A percentile compares a stretch with the other conserved stretches of the same genome.
Evolutionary conservation across 371 early-diverging fungal genomes (phyloP).

Genomic region (Rhizopus microsporus): DNA sequence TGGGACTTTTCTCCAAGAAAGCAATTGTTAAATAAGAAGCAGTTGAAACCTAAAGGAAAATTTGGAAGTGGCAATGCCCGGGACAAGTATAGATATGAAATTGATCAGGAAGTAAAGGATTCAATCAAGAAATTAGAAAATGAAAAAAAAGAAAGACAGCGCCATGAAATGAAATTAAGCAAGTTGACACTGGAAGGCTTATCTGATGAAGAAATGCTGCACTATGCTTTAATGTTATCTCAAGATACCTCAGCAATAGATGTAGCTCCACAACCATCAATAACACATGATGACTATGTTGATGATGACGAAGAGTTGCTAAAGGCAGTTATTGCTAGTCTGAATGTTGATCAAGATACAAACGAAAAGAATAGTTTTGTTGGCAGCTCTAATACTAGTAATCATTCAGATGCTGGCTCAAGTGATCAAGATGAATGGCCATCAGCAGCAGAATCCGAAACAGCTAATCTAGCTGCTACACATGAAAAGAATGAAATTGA

Average conservation of each 20-base stretch:
- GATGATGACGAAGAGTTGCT: constrained; percentile 47
- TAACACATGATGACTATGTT: constrained; percentile 15
- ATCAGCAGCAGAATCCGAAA: constrained; percentile 5
- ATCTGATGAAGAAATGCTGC: constrained; percentile 50
- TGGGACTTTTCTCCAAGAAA: constrained; percentile 54
- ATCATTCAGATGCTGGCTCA: background rate
- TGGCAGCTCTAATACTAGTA: background rate
- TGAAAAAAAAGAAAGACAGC: constrained; percentile 36
- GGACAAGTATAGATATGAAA: constrained; percentile 36
- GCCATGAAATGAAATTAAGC: constrained; percentile 24
- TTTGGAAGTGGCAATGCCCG: constrained; percentile 12
- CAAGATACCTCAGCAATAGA: constrained; percentile 15
- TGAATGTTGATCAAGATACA: constrained; percentile 18
- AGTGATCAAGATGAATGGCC: constrained; percentile 14
- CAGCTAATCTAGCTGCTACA: background rate
- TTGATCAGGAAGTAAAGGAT: constrained; percentile 44
- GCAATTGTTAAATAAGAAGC: constrained; percentile 27
- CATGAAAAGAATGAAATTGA: constrained; percentile 37
- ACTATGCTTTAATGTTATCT: constrained; percentile 53
- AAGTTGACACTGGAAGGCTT: constrained; percentile 44
- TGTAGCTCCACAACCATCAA: background rate
- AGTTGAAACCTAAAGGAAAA: constrained; percentile 28
- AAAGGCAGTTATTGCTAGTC: constrained; percentile 48
- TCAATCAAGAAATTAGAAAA: constrained; percentile 31
- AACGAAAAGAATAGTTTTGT: background rate